Conservation (phyloP, 768 basidiomycete species). For the Dioszegia crocea region DNA sequence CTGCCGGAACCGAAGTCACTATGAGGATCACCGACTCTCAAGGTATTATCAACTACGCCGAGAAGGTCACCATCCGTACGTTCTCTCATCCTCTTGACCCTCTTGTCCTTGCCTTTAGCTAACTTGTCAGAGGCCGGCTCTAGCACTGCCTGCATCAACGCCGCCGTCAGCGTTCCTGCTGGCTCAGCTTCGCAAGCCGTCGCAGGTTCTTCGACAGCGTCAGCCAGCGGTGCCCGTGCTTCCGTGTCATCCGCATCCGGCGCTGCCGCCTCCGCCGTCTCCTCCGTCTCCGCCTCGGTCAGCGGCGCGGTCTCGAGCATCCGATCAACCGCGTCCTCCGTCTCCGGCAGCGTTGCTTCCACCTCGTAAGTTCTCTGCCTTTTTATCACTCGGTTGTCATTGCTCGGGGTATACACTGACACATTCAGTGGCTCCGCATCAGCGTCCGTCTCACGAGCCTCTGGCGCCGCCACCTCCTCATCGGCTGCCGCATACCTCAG, state of each 20-base stretch:
- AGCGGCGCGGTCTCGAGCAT: background rate
- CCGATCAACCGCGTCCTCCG: background rate
- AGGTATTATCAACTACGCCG: slow-evolving; percentile 51
- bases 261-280: background rate
- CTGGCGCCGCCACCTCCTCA: background rate
- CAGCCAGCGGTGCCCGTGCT: slow-evolving; percentile 1
- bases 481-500: slow-evolving; percentile 5
- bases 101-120: background rate
- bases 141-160: slow-evolving; percentile 2
- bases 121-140: background rate
- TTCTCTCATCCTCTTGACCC: slow-evolving; percentile 3
- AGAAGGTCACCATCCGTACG: slow-evolving; percentile 18
- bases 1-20: slow-evolving; percentile 54
- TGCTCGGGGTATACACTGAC: too few species aligned
- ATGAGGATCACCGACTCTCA: slow-evolving; percentile 61
- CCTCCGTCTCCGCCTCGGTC: slow-evolving; percentile 2
- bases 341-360: background rate
- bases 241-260: slow-evolving; percentile 5
- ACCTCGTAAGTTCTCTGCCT: background rate
- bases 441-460: background rate
- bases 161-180: background rate
- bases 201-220: slow-evolving; percentile 8
- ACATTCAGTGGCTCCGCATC: background rate
- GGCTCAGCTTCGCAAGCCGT: slow-evolving; percentile 7
- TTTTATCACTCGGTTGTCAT: too few species aligned